Percentiles rank a stretch among this genome's conserved stretches.
Evolutionary conservation across 2,329 filamentous ascomycete genomes (phyloP).

Genomic region (Lachnellula occidentalis): DNA sequence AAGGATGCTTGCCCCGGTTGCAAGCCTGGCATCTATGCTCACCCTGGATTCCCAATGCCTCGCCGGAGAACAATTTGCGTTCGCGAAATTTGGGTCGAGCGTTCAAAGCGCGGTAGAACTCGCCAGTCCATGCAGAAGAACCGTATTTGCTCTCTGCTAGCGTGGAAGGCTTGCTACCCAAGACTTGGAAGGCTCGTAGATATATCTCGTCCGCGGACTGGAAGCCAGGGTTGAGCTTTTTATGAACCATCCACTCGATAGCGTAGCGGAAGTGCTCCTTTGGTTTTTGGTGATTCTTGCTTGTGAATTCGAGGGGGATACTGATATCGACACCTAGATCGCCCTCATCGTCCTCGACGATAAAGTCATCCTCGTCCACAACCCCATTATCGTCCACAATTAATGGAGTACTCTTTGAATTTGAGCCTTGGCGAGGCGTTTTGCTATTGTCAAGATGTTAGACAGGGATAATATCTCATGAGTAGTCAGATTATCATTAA

Average conservation of each 20-base stretch:
- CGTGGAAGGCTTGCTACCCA: conserved; percentile 63
- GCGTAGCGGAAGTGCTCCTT: conserved; percentile 69
- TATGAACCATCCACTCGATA: conserved; percentile 77
- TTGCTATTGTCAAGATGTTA: no score
- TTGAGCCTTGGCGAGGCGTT: not conserved
- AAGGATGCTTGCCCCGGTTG: conserved; percentile 62
- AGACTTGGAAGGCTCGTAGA: conserved; percentile 60
- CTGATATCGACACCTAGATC: conserved; percentile 48
- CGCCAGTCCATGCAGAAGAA: conserved; percentile 62
- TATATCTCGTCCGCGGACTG: conserved; percentile 59
- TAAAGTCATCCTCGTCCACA: conserved; percentile 43
- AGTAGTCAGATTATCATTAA: not conserved
- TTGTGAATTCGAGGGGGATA: conserved; percentile 66
- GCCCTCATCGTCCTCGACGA: conserved; percentile 56
- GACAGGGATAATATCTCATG: no score
- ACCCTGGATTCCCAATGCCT: conserved; percentile 40
- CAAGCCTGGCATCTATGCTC: conserved; percentile 46
- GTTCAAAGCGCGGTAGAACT: conserved; percentile 61
- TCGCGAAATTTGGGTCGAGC: conserved; percentile 54
- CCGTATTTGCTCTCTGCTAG: conserved; percentile 65
- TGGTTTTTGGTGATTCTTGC: conserved; percentile 58
- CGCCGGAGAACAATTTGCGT: conserved; percentile 20
- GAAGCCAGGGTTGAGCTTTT: conserved; percentile 69
- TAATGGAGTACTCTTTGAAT: conserved; percentile 5
- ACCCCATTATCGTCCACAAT: no score